Conservation (phyloP, 441 rosid species). For the Erodium texanum region DNA sequence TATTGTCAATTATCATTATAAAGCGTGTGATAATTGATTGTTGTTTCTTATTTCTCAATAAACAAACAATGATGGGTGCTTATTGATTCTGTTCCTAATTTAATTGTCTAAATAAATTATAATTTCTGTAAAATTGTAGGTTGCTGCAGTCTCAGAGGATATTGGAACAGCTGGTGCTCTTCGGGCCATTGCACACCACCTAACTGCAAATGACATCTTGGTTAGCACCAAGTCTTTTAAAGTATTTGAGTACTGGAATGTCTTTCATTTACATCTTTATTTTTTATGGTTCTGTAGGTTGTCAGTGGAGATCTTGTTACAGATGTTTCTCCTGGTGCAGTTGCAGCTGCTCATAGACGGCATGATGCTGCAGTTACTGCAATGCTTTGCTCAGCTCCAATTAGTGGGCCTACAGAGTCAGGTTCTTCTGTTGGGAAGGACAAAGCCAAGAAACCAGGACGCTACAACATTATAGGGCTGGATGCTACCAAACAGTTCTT, state of each 20-base stretch:
- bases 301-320: constrained; percentile 97
- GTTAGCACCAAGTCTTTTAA: constrained; percentile 30
- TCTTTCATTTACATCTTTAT: constrained; percentile 12
- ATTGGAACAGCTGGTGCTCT: constrained; percentile 94
- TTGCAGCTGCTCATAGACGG: constrained; percentile 83
- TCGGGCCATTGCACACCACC: constrained; percentile 75
- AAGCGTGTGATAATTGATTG: background rate
- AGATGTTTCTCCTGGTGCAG: constrained; percentile 87
- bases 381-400: constrained; percentile 81
- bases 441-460: constrained; percentile 71
- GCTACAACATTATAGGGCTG: constrained; percentile 67
- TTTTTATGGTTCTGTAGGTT: constrained; percentile 42
- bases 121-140: constrained; percentile 34
- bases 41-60: too few species aligned
- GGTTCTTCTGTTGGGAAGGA: constrained; percentile 72
- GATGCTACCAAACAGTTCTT: constrained; percentile 66
- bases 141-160: constrained; percentile 86
- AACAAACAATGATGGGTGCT: too few species aligned
- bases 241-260: constrained; percentile 16
- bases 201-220: constrained; percentile 86
- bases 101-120: background rate
- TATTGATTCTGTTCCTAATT: background rate
- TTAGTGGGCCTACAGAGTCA: constrained; percentile 65
- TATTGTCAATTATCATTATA: background rate
- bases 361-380: constrained; percentile 81